Base-by-base conservation (phyloP, 805 yeast genomes). In the Starmerella khaoyaiensis region DNA sequence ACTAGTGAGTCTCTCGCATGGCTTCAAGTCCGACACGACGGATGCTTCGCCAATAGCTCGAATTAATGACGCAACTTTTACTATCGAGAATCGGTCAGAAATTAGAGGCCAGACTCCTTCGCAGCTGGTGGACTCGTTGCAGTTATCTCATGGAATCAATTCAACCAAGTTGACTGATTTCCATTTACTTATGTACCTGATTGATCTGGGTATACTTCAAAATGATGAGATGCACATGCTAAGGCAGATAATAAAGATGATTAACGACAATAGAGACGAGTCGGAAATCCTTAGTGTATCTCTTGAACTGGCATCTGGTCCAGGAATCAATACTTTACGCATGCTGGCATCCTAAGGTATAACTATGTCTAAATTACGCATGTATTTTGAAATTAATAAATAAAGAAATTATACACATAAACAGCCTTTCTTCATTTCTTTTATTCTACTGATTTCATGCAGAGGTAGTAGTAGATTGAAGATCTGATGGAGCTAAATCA, bases 1-100 rank as follows among this genome's bases (percentile, higher is more conserved):
- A 42, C 60, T 90, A 36, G 93, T 87, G 1, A 76, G 95, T 2
- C 61, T 87, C 44, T 77, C 93, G 4, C 97, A 90, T 57, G 95
- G 97, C 3, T 87, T 90, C 68, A 94, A 94, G 10, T 3, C 37
- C 7, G 31, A n/a, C 5, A 31, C 39, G 5, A 1, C 24, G 5
- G 53, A 46, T 4, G 31, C 32, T 4, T 16, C 33, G 18, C n/a
- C n/a, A n/a, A n/a, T n/a, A n/a, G n/a, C n/a, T n/a, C n/a, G n/a
- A n/a, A 14, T 16, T 12, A 25, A 14, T 5, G 23, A 17, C 12
- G 17, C 4, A 7, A 6, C 20, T n/a, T 86, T 82, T 61, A 75
- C 90, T 2, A 71, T 86, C 55, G 93, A 81, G 48, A 79, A 86
- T 54, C 65, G 97, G 37, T 74, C 73, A 30, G 55, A 80, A 51